These are phyloP conservation scores for Malus hybrid DNA, from an alignment of 331 rosid genomes.

Conservation along the genomic window DNA sequence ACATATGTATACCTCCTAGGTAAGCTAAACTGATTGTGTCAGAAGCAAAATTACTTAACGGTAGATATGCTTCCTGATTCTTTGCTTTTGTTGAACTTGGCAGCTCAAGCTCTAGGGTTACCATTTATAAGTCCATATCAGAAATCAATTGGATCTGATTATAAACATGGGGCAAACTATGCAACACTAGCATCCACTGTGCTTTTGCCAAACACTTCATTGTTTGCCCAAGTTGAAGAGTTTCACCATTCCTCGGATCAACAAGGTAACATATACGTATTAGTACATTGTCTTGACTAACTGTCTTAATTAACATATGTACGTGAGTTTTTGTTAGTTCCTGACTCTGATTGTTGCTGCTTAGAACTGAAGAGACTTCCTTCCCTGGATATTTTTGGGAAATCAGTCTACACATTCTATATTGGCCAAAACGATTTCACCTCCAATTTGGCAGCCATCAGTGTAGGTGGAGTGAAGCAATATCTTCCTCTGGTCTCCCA, in stretches of 20 bases:
- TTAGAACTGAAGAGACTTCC: slow-evolving; percentile 31
- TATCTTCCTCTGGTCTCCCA: slow-evolving; percentile 40
- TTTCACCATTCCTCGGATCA: slow-evolving; percentile 2
- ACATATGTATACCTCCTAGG: neutral
- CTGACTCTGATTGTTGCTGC: neutral
- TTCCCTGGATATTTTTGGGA: slow-evolving; percentile 29
- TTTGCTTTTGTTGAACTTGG: neutral
- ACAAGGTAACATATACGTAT: slow-evolving; percentile 1
- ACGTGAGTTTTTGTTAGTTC: neutral
- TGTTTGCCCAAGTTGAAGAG: slow-evolving; percentile 33
- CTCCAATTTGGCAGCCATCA: slow-evolving; percentile 37
- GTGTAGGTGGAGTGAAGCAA: slow-evolving; percentile 36
- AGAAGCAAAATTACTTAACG: neutral
- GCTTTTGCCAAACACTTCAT: slow-evolving; percentile 43
- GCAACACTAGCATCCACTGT: slow-evolving; percentile 50
- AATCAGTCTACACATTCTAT: slow-evolving; percentile 36
- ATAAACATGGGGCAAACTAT: slow-evolving; percentile 34
- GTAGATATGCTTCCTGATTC: neutral
- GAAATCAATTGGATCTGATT: slow-evolving; percentile 37
- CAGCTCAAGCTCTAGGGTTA: slow-evolving; percentile 40
- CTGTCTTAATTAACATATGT: neutral
- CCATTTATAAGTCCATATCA: slow-evolving; percentile 47
- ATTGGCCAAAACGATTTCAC: slow-evolving; percentile 57
- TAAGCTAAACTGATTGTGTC: neutral
- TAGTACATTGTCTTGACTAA: neutral